Conservation (phyloP, 768 basidiomycete genomes). For the Termitomyces sp. region DNA sequence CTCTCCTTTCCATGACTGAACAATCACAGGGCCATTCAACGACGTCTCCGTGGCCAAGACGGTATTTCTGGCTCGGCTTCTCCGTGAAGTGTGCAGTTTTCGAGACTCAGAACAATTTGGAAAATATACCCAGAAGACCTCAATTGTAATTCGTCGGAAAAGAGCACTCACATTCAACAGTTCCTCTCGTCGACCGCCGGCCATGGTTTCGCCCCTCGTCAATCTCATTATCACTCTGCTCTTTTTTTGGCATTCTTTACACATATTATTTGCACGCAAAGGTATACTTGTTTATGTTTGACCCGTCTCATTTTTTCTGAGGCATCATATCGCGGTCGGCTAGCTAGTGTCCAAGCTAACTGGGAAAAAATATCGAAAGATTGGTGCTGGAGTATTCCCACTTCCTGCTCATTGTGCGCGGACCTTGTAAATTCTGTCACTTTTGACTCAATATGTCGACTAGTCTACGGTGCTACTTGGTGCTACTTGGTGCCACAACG, state of each 20-base stretch:
- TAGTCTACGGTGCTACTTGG: conserved; percentile 49
- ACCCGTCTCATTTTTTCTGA: conserved; percentile 9
- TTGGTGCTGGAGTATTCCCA: conserved; percentile 52
- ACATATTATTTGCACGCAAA: conserved; percentile 46
- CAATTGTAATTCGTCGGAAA: conserved; percentile 15
- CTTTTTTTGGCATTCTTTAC: conserved; percentile 49
- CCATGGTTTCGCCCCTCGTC: conserved; percentile 23
- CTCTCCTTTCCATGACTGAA: not conserved
- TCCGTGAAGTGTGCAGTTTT: conserved; percentile 47
- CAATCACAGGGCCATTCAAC: conserved; percentile 24
- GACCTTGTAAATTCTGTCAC: not conserved
- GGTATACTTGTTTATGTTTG: conserved; percentile 13
- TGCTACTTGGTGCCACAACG: conserved; percentile 49
- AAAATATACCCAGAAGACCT: conserved; percentile 30
- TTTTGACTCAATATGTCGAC: not conserved
- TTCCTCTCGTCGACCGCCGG: conserved; percentile 14
- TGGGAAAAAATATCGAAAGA: conserved; percentile 45
- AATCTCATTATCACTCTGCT: conserved; percentile 34
- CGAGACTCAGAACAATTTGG: conserved; percentile 42
- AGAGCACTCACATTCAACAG: conserved; percentile 12
- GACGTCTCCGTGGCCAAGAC: conserved; percentile 34
- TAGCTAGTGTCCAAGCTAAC: conserved; percentile 39
- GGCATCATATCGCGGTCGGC: conserved; percentile 42
- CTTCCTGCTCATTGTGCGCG: conserved; percentile 48
- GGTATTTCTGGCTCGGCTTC: conserved; percentile 43